Conservation (phyloP, 768 basidiomycete genomes). For the Xerocomus brunneocitrinus region DNA sequence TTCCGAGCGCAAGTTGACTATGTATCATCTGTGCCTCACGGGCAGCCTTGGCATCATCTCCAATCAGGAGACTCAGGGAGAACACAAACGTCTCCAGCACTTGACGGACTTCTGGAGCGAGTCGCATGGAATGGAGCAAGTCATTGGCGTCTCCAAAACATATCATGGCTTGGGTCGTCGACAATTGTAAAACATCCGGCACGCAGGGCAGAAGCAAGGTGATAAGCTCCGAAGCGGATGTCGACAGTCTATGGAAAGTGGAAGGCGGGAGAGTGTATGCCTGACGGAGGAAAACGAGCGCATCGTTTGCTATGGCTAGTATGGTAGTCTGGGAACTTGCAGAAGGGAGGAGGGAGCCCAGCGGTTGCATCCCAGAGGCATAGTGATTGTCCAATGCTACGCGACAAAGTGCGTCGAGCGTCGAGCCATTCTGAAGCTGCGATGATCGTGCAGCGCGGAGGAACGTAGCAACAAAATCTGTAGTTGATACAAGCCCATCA, state of each 20-base stretch:
- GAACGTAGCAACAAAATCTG: conserved; percentile 60
- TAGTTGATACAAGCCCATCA: conserved; percentile 50
- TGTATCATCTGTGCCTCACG: conserved; percentile 71
- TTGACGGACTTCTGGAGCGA: conserved; percentile 50
- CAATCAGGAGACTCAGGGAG: conserved; percentile 55
- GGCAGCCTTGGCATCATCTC: conserved; percentile 67
- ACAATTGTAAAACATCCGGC: conserved; percentile 56
- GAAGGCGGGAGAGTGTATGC: conserved; percentile 50
- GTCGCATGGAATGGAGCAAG: conserved; percentile 47
- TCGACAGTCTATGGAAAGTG: conserved; percentile 50
- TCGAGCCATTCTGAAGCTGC: conserved; percentile 58
- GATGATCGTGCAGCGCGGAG: conserved; percentile 63
- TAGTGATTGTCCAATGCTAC: conserved; percentile 63
- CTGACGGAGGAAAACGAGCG: conserved; percentile 52
- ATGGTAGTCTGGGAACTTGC: conserved; percentile 46
- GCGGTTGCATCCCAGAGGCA: conserved; percentile 46
- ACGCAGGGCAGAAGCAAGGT: conserved; percentile 58
- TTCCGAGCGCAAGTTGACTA: conserved; percentile 55
- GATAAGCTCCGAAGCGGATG: conserved; percentile 61
- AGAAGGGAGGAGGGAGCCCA: conserved; percentile 52
- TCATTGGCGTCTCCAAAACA: conserved; percentile 47
- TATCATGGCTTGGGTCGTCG: conserved; percentile 54
- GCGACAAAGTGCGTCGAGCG: conserved; percentile 66
- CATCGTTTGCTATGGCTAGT: conserved; percentile 56
- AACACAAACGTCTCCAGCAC: conserved; percentile 57